A percentile compares a stretch with the other conserved stretches of the same genome.
Evolutionary conservation across 2,329 filamentous ascomycete species (phyloP).

Genomic region (Fusarium tanahbumbuense): DNA sequence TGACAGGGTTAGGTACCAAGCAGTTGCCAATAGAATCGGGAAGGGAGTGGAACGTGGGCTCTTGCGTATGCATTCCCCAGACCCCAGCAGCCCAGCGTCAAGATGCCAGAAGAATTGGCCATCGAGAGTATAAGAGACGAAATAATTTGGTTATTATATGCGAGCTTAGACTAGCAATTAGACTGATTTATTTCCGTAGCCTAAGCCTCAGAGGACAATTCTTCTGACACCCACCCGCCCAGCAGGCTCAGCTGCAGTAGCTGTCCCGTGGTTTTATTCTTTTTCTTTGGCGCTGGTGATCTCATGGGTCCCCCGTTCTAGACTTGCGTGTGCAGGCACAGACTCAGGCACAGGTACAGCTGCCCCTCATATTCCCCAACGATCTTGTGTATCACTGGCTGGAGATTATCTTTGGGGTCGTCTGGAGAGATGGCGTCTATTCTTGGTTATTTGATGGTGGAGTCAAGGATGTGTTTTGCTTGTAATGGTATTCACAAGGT

Average conservation of each 20-base stretch:
- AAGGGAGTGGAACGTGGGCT: conserved; percentile 29
- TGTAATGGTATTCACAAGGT: neutral
- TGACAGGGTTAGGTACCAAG: conserved; percentile 16
- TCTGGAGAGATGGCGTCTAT: conserved; percentile 16
- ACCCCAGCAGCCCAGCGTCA: neutral
- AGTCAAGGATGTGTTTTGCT: neutral
- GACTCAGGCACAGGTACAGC: conserved; percentile 8
- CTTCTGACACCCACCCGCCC: neutral
- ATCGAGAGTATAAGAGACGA: neutral
- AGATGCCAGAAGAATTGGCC: neutral
- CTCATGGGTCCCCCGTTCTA: conserved; percentile 31
- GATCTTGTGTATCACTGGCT: conserved; percentile 34
- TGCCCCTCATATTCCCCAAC: conserved; percentile 30
- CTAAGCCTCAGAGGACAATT: neutral
- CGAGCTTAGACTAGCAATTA: neutral
- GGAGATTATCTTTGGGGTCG: conserved; percentile 20
- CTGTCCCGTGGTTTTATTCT: conserved; percentile 10
- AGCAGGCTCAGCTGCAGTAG: conserved; percentile 4
- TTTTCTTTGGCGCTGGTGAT: conserved; percentile 27
- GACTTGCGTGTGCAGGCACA: conserved; percentile 21
- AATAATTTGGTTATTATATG: neutral
- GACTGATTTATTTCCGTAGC: neutral
- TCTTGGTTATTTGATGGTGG: conserved; percentile 5
- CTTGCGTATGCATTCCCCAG: conserved; percentile 18
- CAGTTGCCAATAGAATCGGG: conserved; percentile 12